Evolutionary conservation across 1,284 basidiomycete genomes (phyloP), one percentile per base, ranked within the genome.

Genomic region (Porogramme epimiltina): DNA sequence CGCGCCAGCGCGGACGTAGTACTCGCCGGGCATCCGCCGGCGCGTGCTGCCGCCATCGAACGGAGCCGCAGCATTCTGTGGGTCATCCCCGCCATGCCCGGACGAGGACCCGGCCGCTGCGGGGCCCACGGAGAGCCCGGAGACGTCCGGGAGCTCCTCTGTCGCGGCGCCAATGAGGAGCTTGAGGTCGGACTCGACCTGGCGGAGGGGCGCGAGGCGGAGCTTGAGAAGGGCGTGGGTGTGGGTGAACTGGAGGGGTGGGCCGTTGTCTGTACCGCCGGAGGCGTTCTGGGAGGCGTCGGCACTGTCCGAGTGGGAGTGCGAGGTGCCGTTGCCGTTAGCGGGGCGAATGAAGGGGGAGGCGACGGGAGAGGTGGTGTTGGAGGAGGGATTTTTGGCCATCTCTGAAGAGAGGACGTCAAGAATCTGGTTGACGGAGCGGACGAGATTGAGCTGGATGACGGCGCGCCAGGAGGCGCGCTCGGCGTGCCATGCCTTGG

Each of bases 381-480:
- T 34, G 44, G 45, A 39, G 8, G 50, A 28, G 5, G 34, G 34
- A 16, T 6, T 16, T 10, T 62, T 64, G 43, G 72, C 65, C 56
- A 77, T 70, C 52, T 80, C 78, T 11, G 71, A 65, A 53, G 73
- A 70, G 44, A 82, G 66, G 8, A 73, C 64, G 45, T 82, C 80
- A 51, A 85, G 71, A 48, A 87, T 84, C 45, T 71, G 70, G 54
- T 79, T 77, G 37, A 85, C 69, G 36, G 81, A 80, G 23, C 80
- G 78, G 47, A 85, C 75, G 59, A 87, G 77, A 66, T 87, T 87
- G 62, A 87, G 78, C 56, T 85, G 83, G 49, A 87, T 80, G 54
- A 87, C 81, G 1, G 81, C 70, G 16, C 82, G 74, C 85, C 84
- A 87, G 3, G 79, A 80, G 0, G 72, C 69, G 40, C 80, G 81